A percentile compares a stretch with the other conserved stretches of the same genome.
phyloP scores from a whole-genome alignment of 257 asterid genomes.

The Solanum chmielewskii region DNA sequence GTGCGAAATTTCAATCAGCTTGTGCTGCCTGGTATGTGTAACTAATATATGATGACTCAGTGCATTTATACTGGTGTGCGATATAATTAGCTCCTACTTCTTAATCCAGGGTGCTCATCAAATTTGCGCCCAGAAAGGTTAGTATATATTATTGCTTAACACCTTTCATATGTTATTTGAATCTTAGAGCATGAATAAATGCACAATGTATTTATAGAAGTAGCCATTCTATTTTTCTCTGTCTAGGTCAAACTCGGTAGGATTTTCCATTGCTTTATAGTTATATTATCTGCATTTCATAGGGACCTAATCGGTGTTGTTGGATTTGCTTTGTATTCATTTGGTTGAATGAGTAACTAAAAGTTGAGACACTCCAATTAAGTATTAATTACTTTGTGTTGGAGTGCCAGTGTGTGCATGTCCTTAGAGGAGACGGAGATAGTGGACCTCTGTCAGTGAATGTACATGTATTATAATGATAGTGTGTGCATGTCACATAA shows the following conservation, averaged over 20 bases:
- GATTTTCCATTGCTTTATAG: background rate
- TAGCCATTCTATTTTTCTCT: background rate
- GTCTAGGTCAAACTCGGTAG: background rate
- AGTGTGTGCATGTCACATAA: background rate
- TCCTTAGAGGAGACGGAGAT: background rate
- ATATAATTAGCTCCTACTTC: background rate
- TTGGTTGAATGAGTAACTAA: background rate
- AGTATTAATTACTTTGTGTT: background rate
- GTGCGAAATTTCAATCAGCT: constrained; percentile 36
- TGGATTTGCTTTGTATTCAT: background rate
- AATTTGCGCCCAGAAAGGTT: constrained; percentile 40
- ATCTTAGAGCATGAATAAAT: background rate
- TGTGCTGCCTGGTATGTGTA: constrained; percentile 37
- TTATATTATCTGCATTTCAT: background rate
- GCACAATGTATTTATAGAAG: background rate
- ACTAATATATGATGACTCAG: background rate
- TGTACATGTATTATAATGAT: background rate
- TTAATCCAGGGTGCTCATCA: constrained; percentile 37
- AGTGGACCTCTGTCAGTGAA: background rate
- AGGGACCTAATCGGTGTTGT: background rate
- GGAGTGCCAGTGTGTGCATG: background rate
- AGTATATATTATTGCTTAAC: constrained; percentile 9
- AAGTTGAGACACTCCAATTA: background rate
- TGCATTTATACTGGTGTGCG: background rate
- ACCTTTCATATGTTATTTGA: background rate